These are phyloP conservation scores for Chlorencoelia australis DNA, from an alignment of 2,329 filamentous ascomycete species.

Conservation along the genomic window DNA sequence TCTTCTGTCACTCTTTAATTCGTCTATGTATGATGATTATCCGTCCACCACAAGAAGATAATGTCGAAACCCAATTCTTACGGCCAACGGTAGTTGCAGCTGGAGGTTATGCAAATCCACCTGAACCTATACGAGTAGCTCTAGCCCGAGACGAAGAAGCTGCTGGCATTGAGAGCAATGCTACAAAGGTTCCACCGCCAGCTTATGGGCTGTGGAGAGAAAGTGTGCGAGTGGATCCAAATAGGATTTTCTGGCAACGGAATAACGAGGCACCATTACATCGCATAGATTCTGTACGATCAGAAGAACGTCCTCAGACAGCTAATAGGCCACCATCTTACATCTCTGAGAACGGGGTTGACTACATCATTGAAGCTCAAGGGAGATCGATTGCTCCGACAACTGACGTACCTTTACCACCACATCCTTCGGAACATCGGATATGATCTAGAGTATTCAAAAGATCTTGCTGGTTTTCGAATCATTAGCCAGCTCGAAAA, in stretches of 20 bases:
- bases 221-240: constrained; percentile 73
- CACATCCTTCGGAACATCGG: constrained; percentile 38
- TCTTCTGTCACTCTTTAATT: constrained; percentile 73
- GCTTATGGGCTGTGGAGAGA: constrained; percentile 80
- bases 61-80: constrained; percentile 26
- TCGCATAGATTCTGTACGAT: constrained; percentile 8
- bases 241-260: constrained; percentile 72
- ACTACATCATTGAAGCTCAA: constrained; percentile 59
- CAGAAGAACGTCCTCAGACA: constrained; percentile 17
- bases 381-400: constrained; percentile 46
- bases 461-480: not conserved
- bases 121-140: constrained; percentile 65
- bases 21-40: constrained; percentile 59
- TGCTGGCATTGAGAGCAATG: constrained; percentile 43
- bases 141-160: constrained; percentile 67
- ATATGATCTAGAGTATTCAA: constrained; percentile 2
- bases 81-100: constrained; percentile 43
- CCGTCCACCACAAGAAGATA: constrained; percentile 26
- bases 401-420: constrained; percentile 34
- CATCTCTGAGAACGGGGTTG: constrained; percentile 62
- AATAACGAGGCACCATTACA: constrained; percentile 34
- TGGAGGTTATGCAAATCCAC: constrained; percentile 59
- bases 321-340: constrained; percentile 63
- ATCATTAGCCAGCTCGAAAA: constrained; percentile 1
- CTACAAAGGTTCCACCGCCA: constrained; percentile 56